Conservation (phyloP, 1,284 basidiomycete genomes). For the Tilletia horrida region DNA sequence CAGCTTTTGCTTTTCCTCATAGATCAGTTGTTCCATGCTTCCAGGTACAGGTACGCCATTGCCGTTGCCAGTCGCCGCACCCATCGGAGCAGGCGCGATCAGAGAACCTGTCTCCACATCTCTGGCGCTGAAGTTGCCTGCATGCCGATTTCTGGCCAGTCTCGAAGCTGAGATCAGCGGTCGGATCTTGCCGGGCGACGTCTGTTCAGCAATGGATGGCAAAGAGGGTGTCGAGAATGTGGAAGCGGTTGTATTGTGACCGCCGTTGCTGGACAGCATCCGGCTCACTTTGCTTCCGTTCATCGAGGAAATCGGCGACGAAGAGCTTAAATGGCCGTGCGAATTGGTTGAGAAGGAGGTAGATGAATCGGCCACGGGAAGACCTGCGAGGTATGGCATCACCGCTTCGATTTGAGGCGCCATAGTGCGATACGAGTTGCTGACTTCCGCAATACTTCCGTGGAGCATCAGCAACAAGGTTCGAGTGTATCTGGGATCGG, state of each 20-base stretch:
- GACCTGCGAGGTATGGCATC: constrained; percentile 33
- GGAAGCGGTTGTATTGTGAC: neutral
- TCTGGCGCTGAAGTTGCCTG: constrained; percentile 47
- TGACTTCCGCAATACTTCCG: constrained; percentile 83
- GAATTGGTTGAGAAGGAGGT: constrained; percentile 25
- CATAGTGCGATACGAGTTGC: constrained; percentile 78
- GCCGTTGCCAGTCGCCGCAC: constrained; percentile 12
- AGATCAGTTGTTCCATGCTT: constrained; percentile 21
- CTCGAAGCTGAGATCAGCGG: constrained; percentile 25
- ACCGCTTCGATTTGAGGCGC: constrained; percentile 70
- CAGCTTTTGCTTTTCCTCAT: neutral
- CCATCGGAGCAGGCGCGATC: constrained; percentile 29
- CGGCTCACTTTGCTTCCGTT: neutral
- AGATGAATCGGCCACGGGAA: constrained; percentile 23
- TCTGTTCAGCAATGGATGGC: constrained; percentile 45
- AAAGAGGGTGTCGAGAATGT: constrained; percentile 26
- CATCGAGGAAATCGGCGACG: constrained; percentile 7
- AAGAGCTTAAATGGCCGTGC: constrained; percentile 25
- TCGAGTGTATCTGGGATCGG: constrained; percentile 82
- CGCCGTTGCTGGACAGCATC: neutral
- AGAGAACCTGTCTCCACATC: constrained; percentile 43
- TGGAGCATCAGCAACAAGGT: constrained; percentile 84
- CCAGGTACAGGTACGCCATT: constrained; percentile 29
- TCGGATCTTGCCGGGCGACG: constrained; percentile 29
- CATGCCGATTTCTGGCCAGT: constrained; percentile 35